A percentile compares a stretch with the other conserved stretches of the same genome.
phyloP scores from a whole-genome alignment of 108 stramenopile species.

The Skeletonema menzelii region DNA sequence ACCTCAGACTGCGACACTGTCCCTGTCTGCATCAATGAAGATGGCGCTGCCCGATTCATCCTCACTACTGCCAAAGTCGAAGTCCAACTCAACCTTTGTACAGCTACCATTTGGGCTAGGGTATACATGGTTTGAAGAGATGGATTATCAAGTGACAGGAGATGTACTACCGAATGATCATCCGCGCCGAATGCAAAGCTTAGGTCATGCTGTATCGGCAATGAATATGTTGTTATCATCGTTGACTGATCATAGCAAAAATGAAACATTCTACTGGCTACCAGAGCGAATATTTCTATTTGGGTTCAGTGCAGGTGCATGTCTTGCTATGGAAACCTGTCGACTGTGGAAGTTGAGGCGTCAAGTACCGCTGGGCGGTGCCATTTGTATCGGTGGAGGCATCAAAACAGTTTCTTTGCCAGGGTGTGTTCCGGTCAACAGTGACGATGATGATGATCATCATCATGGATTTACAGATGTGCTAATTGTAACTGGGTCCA shows the following conservation, averaged over 20 bases:
- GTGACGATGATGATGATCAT: neutral
- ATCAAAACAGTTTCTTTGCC: neutral
- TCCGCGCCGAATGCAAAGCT: slow-evolving; percentile 15
- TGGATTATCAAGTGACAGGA: slow-evolving; percentile 49
- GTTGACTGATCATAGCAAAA: slow-evolving; percentile 23
- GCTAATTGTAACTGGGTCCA: slow-evolving; percentile 35
- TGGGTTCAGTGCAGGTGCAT: slow-evolving; percentile 50
- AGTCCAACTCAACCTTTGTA: slow-evolving; percentile 9
- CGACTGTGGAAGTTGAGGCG: slow-evolving; percentile 4
- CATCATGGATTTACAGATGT: slow-evolving; percentile 35
- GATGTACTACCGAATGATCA: slow-evolving; percentile 14
- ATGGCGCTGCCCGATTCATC: neutral
- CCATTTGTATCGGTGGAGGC: slow-evolving; percentile 49
- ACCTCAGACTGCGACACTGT: slow-evolving; percentile 46
- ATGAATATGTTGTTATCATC: slow-evolving; percentile 25
- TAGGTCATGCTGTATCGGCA: slow-evolving; percentile 19
- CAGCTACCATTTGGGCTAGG: slow-evolving; percentile 46
- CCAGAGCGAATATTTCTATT: slow-evolving; percentile 52
- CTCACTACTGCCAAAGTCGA: neutral
- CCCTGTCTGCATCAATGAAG: slow-evolving; percentile 16
- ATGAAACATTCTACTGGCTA: slow-evolving; percentile 22
- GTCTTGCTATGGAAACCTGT: slow-evolving; percentile 50
- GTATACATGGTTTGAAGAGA: slow-evolving; percentile 55
- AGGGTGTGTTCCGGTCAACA: neutral
- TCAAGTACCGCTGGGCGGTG: slow-evolving; percentile 39